These are phyloP conservation scores for Bryoerythrophyllum caledonicum DNA, from an alignment of 225 moss, liverwort and hornwort genomes.

Conservation along the genomic window DNA sequence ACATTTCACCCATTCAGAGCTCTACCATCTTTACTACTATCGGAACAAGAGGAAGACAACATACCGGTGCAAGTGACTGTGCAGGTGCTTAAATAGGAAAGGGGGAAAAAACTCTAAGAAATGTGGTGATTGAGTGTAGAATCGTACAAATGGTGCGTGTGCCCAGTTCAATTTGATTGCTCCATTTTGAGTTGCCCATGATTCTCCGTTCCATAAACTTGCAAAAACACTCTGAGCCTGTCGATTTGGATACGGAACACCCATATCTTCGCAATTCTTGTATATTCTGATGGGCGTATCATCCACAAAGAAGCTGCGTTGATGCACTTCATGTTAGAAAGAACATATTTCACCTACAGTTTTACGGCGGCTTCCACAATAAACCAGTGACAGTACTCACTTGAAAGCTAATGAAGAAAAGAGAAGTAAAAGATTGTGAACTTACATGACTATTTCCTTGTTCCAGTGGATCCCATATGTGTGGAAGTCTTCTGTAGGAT, in stretches of 20 bases:
- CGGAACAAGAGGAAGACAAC: background rate
- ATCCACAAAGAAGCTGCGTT: constrained; percentile 54
- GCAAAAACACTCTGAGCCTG: constrained; percentile 63
- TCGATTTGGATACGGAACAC: constrained; percentile 45
- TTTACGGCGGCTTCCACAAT: background rate
- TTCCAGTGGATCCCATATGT: constrained; percentile 56
- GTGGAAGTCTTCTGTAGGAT: constrained; percentile 58
- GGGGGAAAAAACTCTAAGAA: background rate
- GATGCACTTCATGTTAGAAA: constrained; percentile 9
- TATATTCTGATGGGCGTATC: constrained; percentile 60
- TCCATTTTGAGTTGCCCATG: constrained; percentile 67
- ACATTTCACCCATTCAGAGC: background rate
- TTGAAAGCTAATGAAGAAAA: background rate
- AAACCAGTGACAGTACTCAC: background rate
- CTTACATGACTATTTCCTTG: constrained; percentile 53
- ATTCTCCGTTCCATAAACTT: constrained; percentile 66
- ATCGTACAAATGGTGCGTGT: constrained; percentile 52
- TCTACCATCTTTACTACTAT: background rate
- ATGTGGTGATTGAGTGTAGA: background rate
- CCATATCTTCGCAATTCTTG: constrained; percentile 50
- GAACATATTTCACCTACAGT: background rate
- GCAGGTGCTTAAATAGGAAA: background rate
- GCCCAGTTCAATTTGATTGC: constrained; percentile 60
- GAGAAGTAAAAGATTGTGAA: background rate
- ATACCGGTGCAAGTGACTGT: background rate